These are phyloP conservation scores for Fusarium decemcellulare DNA, from an alignment of 2,329 filamentous ascomycete species.

Conservation along the genomic window DNA sequence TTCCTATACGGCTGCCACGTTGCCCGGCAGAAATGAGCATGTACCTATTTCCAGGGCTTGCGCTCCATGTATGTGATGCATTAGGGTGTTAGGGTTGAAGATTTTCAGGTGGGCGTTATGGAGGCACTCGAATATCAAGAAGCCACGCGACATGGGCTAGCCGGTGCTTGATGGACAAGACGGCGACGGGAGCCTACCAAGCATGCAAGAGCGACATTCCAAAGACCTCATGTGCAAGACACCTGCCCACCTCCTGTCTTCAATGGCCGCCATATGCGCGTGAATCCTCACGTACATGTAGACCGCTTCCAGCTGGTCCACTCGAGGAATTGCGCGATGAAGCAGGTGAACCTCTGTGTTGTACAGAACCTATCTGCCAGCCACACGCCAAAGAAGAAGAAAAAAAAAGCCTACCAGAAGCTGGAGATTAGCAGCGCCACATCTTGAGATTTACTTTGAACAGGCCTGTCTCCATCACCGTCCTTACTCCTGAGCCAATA, in stretches of 20 bases:
- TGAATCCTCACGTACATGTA: not conserved
- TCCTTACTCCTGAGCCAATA: slow-evolving; percentile 3
- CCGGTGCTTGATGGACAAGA: not conserved
- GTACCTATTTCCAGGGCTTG: not conserved
- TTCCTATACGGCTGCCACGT: slow-evolving; percentile 11
- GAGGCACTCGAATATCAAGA: slow-evolving; percentile 9
- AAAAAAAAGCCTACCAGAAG: not conserved
- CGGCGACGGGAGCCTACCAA: slow-evolving; percentile 14
- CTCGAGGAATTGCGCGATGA: slow-evolving; percentile 2
- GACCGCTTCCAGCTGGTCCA: slow-evolving; percentile 19
- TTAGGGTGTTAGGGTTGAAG: slow-evolving; percentile 18
- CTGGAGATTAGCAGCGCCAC: slow-evolving; percentile 16
- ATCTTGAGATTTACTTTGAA: not conserved
- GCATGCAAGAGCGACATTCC: slow-evolving; percentile 8
- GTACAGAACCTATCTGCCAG: slow-evolving; percentile 9
- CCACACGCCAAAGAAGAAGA: not conserved
- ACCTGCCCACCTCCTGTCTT: slow-evolving; percentile 27
- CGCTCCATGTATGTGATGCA: slow-evolving; percentile 13
- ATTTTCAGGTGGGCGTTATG: slow-evolving; percentile 15
- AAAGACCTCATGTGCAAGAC: slow-evolving; percentile 11
- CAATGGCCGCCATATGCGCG: slow-evolving; percentile 10
- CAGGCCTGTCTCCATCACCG: slow-evolving; percentile 3
- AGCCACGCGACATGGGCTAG: slow-evolving; percentile 21
- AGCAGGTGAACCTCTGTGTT: not conserved
- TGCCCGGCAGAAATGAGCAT: slow-evolving; percentile 4